Percentiles rank a stretch among this genome's conserved stretches.
Conservation (phyloP, 1,284 basidiomycete genomes). For the Neotropicomus parvogracilis region DNA sequence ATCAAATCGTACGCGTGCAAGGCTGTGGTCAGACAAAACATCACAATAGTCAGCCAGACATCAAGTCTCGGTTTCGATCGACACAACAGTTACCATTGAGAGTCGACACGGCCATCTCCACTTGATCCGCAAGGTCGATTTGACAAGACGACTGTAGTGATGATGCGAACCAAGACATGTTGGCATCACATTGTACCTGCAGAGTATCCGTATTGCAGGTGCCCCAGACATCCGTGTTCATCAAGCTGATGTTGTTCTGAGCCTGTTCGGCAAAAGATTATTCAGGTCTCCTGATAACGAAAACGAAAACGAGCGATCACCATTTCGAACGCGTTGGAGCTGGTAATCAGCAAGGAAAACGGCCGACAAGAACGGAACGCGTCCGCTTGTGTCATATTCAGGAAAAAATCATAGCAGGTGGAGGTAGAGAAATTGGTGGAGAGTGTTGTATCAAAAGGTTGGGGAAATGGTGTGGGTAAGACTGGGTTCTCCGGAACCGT, state of each 20-base stretch:
- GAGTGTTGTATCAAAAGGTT: slow-evolving; percentile 65
- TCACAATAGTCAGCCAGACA: not conserved
- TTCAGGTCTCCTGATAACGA: not conserved
- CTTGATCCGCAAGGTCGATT: slow-evolving; percentile 49
- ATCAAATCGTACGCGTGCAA: slow-evolving; percentile 57
- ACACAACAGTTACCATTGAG: slow-evolving; percentile 43
- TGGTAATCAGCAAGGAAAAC: slow-evolving; percentile 65
- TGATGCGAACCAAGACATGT: slow-evolving; percentile 60
- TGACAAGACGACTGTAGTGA: slow-evolving; percentile 47
- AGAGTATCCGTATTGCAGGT: slow-evolving; percentile 64
- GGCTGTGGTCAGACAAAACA: slow-evolving; percentile 35
- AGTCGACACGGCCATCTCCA: slow-evolving; percentile 47
- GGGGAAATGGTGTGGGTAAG: slow-evolving; percentile 72
- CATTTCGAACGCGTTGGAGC: slow-evolving; percentile 55
- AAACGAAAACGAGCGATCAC: slow-evolving; percentile 36
- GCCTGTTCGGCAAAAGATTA: slow-evolving; percentile 42
- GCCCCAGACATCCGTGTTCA: slow-evolving; percentile 72
- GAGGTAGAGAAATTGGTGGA: slow-evolving; percentile 59
- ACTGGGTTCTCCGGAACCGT: slow-evolving; percentile 40
- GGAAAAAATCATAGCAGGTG: slow-evolving; percentile 65
- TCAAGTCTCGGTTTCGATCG: not conserved
- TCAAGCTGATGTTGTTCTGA: slow-evolving; percentile 55
- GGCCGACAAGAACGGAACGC: slow-evolving; percentile 70
- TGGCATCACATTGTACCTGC: slow-evolving; percentile 49
- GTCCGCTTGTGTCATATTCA: slow-evolving; percentile 60